Conservation (phyloP, 2,329 filamentous ascomycete genomes). For the Pseudogymnoascus sp. region DNA sequence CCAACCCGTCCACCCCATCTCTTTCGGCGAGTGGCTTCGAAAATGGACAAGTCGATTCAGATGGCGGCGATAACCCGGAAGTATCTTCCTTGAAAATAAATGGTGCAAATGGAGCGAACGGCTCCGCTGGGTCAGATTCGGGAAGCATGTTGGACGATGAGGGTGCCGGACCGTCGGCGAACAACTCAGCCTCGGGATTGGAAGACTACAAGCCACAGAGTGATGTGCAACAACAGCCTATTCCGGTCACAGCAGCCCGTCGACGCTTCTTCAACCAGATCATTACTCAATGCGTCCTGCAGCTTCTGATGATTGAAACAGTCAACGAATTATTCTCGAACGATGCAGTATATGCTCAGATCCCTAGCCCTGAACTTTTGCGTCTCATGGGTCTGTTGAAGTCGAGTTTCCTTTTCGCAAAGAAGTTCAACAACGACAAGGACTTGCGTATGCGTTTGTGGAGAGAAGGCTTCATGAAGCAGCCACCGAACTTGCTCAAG, state of each 20-base stretch:
- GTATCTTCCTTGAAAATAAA: conserved; percentile 54
- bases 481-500: conserved; percentile 93
- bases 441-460: conserved; percentile 89
- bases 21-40: conserved; percentile 43
- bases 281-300: conserved; percentile 95
- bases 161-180: conserved; percentile 20
- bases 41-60: conserved; percentile 33
- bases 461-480: conserved; percentile 99
- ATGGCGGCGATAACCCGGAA: conserved; percentile 13
- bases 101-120: conserved; percentile 39
- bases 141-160: conserved; percentile 28
- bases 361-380: conserved; percentile 81
- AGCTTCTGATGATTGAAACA: conserved; percentile 98
- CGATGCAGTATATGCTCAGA: conserved; percentile 86
- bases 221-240: conserved; percentile 74
- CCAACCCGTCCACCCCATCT: conserved; percentile 44
- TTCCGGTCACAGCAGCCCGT: conserved; percentile 86
- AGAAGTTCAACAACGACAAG: conserved; percentile 96
- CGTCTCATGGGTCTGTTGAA: conserved; percentile 91
- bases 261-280: conserved; percentile 98
- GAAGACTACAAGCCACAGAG: conserved; percentile 83
- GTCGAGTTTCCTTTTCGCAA: conserved; percentile 92
- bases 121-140: conserved; percentile 26
- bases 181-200: conserved; percentile 20
- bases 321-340: conserved; percentile 98